Percentiles rank a stretch among this genome's conserved stretches.
These are phyloP conservation scores for Closterium sp. DNA, from an alignment of 139 green algal species.

Conservation along the genomic window DNA sequence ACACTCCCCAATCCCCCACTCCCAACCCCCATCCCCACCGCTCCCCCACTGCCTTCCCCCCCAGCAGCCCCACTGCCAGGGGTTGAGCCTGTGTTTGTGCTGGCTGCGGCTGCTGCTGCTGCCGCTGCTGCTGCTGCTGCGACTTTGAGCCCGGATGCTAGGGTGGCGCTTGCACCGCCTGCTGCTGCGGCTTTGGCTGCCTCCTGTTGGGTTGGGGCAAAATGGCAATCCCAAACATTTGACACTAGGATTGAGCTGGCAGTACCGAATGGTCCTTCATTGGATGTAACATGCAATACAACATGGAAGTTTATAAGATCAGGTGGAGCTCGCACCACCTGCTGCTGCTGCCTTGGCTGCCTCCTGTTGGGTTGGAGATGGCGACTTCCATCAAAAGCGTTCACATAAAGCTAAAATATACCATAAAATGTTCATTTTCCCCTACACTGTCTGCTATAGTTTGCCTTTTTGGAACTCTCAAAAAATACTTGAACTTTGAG, in stretches of 20 bases:
- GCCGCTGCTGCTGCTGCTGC: neutral
- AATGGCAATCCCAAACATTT: too few species aligned
- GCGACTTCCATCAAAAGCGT: too few species aligned
- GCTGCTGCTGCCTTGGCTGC: neutral
- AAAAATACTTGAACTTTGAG: too few species aligned
- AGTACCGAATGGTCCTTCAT: too few species aligned
- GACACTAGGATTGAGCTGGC: too few species aligned
- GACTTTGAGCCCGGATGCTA: neutral
- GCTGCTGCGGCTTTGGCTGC: neutral
- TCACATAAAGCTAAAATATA: too few species aligned
- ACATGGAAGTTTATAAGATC: too few species aligned
- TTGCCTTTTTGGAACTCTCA: too few species aligned
- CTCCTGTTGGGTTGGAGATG: neutral
- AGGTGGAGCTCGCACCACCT: neutral
- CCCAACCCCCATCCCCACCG: neutral
- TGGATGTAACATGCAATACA: too few species aligned
- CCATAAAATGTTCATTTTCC: too few species aligned
- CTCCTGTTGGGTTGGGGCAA: too few species aligned
- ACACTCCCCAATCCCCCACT: neutral
- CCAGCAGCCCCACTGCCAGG: neutral
- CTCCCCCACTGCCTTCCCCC: neutral
- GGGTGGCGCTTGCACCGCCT: neutral
- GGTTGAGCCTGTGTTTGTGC: neutral
- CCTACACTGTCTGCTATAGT: too few species aligned
- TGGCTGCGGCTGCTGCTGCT: neutral